Evolutionary conservation across 2,329 filamentous ascomycete genomes (phyloP).

Genomic region (Microascus cirrosus): DNA sequence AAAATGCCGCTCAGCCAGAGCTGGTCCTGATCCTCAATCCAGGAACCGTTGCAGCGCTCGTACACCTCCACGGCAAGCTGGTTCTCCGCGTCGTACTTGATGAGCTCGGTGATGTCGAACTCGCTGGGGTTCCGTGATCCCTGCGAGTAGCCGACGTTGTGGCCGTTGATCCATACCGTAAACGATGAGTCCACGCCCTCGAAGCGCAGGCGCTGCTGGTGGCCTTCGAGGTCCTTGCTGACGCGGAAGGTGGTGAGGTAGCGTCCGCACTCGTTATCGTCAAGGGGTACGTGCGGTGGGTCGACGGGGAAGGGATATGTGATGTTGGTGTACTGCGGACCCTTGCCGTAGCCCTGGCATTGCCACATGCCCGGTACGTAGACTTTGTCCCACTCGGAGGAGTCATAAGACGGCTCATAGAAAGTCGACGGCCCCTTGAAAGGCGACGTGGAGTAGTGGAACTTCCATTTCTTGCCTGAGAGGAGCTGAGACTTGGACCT

Average conservation of each 20-base stretch:
- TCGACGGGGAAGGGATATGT: slow-evolving; percentile 56
- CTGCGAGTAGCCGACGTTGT: slow-evolving; percentile 59
- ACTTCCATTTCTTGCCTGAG: slow-evolving; percentile 41
- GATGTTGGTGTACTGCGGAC: slow-evolving; percentile 61
- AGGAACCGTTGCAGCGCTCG: slow-evolving; percentile 60
- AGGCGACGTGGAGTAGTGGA: slow-evolving; percentile 33
- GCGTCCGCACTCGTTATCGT: slow-evolving; percentile 55
- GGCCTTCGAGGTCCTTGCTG: slow-evolving; percentile 28
- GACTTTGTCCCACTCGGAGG: slow-evolving; percentile 33
- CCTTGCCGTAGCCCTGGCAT: slow-evolving; percentile 50
- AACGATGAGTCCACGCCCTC: slow-evolving; percentile 67
- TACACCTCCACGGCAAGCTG: slow-evolving; percentile 57
- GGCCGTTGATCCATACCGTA: slow-evolving; percentile 59
- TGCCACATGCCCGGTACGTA: slow-evolving; percentile 62
- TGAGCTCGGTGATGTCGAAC: slow-evolving; percentile 52
- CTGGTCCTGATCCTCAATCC: slow-evolving; percentile 62
- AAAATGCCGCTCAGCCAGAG: slow-evolving; percentile 62
- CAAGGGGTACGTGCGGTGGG: slow-evolving; percentile 51
- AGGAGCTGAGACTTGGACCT: slow-evolving; percentile 29
- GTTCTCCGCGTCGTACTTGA: slow-evolving; percentile 36
- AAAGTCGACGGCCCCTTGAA: slow-evolving; percentile 31
- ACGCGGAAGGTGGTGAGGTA: slow-evolving; percentile 49
- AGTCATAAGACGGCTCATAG: slow-evolving; percentile 21
- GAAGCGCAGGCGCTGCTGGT: slow-evolving; percentile 58
- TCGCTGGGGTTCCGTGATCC: slow-evolving; percentile 62